These are phyloP conservation scores for Termitomyces sp. DNA, from an alignment of 768 basidiomycete genomes.

Conservation along the genomic window DNA sequence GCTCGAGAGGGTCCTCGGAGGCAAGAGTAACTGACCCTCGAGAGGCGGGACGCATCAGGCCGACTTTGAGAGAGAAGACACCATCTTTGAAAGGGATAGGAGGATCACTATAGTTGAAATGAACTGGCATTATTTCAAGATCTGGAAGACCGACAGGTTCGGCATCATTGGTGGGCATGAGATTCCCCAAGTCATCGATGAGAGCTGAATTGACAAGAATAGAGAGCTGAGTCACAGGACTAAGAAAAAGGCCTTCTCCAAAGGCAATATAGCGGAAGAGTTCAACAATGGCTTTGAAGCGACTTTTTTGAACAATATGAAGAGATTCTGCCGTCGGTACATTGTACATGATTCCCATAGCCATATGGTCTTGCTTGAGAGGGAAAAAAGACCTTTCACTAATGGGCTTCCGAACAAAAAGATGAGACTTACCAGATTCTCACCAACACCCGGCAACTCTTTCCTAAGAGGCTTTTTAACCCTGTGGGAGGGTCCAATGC, in stretches of 20 bases:
- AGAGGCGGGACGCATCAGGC: constrained; percentile 12
- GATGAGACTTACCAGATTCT: background rate
- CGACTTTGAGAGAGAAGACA: constrained; percentile 3
- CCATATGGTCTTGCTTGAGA: constrained; percentile 1
- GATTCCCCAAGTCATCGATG: background rate
- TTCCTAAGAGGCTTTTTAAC: constrained; percentile 2
- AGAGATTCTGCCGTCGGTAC: background rate
- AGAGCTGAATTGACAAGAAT: constrained; percentile 1
- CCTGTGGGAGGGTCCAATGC: background rate
- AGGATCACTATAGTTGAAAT: constrained; percentile 1
- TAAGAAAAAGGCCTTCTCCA: constrained; percentile 5
- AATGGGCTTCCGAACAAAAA: background rate
- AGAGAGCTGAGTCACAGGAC: background rate
- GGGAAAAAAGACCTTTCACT: background rate
- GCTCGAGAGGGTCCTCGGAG: constrained; percentile 23
- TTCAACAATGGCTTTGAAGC: background rate
- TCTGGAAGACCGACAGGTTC: background rate
- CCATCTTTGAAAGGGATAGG: background rate
- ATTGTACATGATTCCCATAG: constrained; percentile 4
- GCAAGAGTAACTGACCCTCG: constrained; percentile 16
- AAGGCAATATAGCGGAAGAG: constrained; percentile 4
- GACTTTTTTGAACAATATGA: constrained; percentile 1
- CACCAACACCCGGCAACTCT: background rate
- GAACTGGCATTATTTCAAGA: constrained; percentile 3
- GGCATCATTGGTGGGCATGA: background rate